Evolutionary conservation across 2,329 filamentous ascomycete species (phyloP).

Genomic region (Fusarium marasasianum): DNA sequence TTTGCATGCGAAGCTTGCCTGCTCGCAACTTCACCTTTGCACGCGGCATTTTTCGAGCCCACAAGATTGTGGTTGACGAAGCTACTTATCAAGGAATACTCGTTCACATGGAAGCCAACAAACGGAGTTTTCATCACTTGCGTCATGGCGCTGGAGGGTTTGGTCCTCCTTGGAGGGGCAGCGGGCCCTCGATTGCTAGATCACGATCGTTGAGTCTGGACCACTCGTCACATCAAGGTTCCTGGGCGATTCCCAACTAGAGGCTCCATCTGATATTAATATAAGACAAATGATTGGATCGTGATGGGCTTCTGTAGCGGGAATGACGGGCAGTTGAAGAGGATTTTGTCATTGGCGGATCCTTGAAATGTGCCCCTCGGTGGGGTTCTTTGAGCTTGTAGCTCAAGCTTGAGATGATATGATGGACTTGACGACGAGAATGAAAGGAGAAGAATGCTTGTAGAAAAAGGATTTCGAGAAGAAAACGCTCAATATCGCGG

Average conservation of each 20-base stretch:
- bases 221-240: constrained; percentile 25
- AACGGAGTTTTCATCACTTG: constrained; percentile 5
- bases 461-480: not conserved
- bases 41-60: not conserved
- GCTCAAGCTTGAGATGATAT: constrained; percentile 10
- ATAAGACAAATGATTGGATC: constrained; percentile 33
- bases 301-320: constrained; percentile 7
- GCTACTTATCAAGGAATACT: not conserved
- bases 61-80: not conserved
- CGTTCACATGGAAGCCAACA: not conserved
- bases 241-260: constrained; percentile 9
- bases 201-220: constrained; percentile 32
- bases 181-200: constrained; percentile 16
- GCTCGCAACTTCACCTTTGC: not conserved
- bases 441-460: not conserved
- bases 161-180: constrained; percentile 24
- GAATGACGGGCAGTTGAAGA: constrained; percentile 24
- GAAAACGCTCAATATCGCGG: not conserved
- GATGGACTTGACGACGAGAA: constrained; percentile 2
- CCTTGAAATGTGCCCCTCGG: constrained; percentile 31
- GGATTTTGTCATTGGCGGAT: constrained; percentile 23
- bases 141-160: constrained; percentile 24
- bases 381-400: constrained; percentile 28
- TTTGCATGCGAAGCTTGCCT: not conserved
- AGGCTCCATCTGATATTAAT: constrained; percentile 35